Evolutionary conservation across 2,329 filamentous ascomycete species (phyloP).

Genomic region (Salinomyces thailandicus): DNA sequence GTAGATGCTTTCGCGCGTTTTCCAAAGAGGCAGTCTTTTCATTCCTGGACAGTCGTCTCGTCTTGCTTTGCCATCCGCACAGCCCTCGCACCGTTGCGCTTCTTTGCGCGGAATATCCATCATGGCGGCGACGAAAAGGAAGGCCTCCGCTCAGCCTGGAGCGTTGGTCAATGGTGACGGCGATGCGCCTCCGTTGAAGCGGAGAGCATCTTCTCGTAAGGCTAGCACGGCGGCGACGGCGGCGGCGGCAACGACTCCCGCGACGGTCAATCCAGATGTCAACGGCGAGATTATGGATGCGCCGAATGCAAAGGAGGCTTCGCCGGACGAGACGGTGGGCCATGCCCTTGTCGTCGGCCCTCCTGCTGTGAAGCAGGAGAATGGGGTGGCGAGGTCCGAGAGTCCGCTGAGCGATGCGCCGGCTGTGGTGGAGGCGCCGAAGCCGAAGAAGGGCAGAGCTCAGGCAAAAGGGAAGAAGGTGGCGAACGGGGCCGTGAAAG

Average conservation of each 20-base stretch:
- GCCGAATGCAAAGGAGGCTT: constrained; percentile 32
- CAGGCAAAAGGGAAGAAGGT: constrained; percentile 4
- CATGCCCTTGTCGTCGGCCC: constrained; percentile 19
- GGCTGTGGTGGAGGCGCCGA: constrained; percentile 21
- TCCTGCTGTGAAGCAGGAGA: constrained; percentile 15
- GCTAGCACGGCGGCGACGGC: neutral
- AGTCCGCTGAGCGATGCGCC: constrained; percentile 28
- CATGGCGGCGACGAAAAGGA: constrained; percentile 20
- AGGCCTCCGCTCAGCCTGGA: constrained; percentile 9
- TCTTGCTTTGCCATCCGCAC: neutral
- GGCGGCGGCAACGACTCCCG: constrained; percentile 3
- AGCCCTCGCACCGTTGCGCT: neutral
- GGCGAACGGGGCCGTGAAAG: constrained; percentile 10
- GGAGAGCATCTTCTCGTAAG: constrained; percentile 8
- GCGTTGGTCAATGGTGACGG: too few relatives aligned
- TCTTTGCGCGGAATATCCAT: neutral
- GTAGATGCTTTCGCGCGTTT: too few relatives aligned
- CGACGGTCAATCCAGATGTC: constrained; percentile 18
- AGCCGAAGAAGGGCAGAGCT: constrained; percentile 12
- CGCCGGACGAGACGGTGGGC: constrained; percentile 32
- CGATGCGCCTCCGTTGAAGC: constrained; percentile 11
- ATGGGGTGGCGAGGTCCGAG: constrained; percentile 12
- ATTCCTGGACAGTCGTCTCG: too few relatives aligned
- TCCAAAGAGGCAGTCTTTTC: too few relatives aligned
- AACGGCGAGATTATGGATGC: constrained; percentile 35